These are phyloP conservation scores for Priceomyces carsonii DNA, from an alignment of 805 yeast species.

Conservation along the genomic window DNA sequence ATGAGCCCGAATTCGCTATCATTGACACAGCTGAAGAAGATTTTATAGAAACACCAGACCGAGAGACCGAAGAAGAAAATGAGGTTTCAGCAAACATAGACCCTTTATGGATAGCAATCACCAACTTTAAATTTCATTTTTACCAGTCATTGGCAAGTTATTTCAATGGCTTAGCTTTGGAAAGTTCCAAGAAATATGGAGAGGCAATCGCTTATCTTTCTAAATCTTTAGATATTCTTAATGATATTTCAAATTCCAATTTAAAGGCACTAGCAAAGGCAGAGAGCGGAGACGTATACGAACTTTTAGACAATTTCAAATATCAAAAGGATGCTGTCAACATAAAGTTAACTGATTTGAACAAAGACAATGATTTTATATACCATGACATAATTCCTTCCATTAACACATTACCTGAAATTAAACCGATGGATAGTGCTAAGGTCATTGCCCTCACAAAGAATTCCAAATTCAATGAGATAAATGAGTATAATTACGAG, in stretches of 20 bases:
- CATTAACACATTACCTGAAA: conserved; percentile 56
- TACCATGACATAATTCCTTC: conserved; percentile 79
- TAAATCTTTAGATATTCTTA: conserved; percentile 47
- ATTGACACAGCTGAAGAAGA: conserved; percentile 15
- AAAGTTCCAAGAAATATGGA: conserved; percentile 63
- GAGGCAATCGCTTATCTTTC: conserved; percentile 68
- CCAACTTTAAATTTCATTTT: conserved; percentile 54
- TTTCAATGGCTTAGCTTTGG: conserved; percentile 57
- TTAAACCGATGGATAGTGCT: conserved; percentile 69
- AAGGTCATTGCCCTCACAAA: conserved; percentile 56
- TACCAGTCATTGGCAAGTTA: conserved; percentile 63
- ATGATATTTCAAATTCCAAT: conserved; percentile 28
- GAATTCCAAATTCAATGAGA: conserved; percentile 41
- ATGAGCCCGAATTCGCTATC: conserved; percentile 37
- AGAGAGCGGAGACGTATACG: conserved; percentile 30
- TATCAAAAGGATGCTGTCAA: conserved; percentile 40
- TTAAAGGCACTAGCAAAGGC: conserved; percentile 25
- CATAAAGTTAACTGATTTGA: conserved; percentile 45
- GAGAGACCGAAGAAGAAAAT: conserved; percentile 10
- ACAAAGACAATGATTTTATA: conserved; percentile 86
- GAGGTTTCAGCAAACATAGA: conserved; percentile 30
- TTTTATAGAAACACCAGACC: conserved; percentile 15
- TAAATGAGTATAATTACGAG: conserved; percentile 38
- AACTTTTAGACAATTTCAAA: conserved; percentile 40
- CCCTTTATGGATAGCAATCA: conserved; percentile 50